Evolutionary conservation across 495 filamentous ascomycete genomes (phyloP), one percentile per base, ranked within the genome.

Genomic region (Staphylotrichum tortipilum): DNA sequence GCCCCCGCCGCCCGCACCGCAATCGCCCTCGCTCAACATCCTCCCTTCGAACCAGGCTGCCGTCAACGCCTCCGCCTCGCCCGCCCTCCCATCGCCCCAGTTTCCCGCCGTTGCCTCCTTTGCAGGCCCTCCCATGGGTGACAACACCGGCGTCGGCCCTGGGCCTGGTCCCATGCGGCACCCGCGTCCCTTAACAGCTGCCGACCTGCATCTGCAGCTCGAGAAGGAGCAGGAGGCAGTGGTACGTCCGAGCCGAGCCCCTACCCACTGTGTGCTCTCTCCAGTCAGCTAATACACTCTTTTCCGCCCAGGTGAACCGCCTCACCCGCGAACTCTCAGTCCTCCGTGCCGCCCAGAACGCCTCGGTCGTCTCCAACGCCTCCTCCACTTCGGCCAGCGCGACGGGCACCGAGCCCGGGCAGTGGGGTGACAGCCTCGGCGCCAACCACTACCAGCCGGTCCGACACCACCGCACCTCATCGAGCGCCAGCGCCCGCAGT

Each of bases 161-260:
- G 81, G 80, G 3, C 82, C 84, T 66, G 88, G 77, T 17, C 88
- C 78, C 52, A 49, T 89, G 54, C 81, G 90, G 56, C 89, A 91
- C 56, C 88, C 89, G 0, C 77, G 86, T 40, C 90, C 89, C 0
- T 65, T 94, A 52, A 94, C 90, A 0, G 83, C 88, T 9, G 86
- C 86, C 2, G 90, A 95, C 61, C 71, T 96, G 33, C 88, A 95
- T 67, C 68, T 84, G 53, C 79, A 90, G 64, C 73, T 94, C 31
- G 90, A 96, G 68, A 88, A 90, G 60, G 90, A 95, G 59, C 90
- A 96, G 60, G 90, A 96, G 64, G 84, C 87, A n/a, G 82, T 95
- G 59, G 90, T 91, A 76, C 47, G 79, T 70, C 19, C 2, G 30
- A 8, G 5, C 15, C 35, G 12, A 26, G 7, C 14, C n/a, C n/a